phyloP scores from a whole-genome alignment of 2,329 filamentous ascomycete genomes.

The Calycina herbarum region DNA sequence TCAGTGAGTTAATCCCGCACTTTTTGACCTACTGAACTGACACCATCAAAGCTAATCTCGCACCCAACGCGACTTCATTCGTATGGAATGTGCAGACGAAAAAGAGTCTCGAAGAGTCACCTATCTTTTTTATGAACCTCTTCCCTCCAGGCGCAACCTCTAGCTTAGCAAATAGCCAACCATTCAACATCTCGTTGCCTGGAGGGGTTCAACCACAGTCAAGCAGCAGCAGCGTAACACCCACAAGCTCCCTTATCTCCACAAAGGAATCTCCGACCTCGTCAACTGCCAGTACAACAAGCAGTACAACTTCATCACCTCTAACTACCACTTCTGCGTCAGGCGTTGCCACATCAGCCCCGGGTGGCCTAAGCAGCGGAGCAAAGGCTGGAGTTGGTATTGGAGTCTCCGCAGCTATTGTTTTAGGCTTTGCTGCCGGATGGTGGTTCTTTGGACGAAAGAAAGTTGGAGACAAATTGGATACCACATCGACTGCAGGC shows the following conservation, averaged over 20 bases:
- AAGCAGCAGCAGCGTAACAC: not conserved
- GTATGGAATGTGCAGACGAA: slow-evolving; percentile 17
- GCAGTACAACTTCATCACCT: not conserved
- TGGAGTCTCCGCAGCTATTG: slow-evolving; percentile 10
- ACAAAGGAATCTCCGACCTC: not conserved
- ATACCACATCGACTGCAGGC: not conserved
- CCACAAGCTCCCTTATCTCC: not conserved
- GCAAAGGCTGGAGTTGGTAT: slow-evolving; percentile 15
- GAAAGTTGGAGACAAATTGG: not conserved
- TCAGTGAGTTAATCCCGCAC: not conserved
- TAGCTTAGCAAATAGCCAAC: slow-evolving; percentile 12
- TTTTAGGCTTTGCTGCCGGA: slow-evolving; percentile 10
- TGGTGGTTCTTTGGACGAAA: slow-evolving; percentile 12
- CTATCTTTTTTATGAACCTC: slow-evolving; percentile 18
- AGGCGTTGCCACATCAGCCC: not conserved
- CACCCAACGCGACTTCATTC: slow-evolving; percentile 3
- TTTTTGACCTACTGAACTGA: not conserved
- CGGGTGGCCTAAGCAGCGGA: slow-evolving; percentile 4
- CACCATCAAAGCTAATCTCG: not conserved
- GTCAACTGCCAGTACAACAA: not conserved
- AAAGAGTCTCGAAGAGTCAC: slow-evolving; percentile 18
- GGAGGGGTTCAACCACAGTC: not conserved
- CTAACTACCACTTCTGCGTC: not conserved
- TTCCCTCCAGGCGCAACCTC: slow-evolving; percentile 12
- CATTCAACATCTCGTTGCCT: slow-evolving; percentile 20